Conservation (phyloP, 495 filamentous ascomycete species). For the Penicillium goetzii region DNA sequence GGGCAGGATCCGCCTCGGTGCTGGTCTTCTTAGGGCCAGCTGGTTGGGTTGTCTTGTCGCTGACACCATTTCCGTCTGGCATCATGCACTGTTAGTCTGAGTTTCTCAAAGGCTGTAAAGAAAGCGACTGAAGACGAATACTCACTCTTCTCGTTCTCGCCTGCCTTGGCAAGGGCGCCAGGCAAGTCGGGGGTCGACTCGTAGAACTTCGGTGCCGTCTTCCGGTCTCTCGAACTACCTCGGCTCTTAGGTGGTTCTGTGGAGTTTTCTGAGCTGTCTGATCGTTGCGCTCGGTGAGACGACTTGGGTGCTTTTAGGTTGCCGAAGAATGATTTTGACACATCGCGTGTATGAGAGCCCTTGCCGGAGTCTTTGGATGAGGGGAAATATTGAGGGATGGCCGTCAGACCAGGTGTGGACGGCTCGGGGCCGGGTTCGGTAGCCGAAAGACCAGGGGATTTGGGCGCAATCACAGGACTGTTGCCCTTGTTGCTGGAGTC, state of each 20-base stretch:
- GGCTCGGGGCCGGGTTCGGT: slow-evolving; percentile 41
- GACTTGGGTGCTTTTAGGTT: slow-evolving; percentile 60
- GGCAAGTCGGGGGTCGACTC: slow-evolving; percentile 51
- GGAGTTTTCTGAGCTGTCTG: slow-evolving; percentile 46
- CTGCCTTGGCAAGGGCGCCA: slow-evolving; percentile 33
- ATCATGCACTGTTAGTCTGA: slow-evolving; percentile 17
- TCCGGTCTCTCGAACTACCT: slow-evolving; percentile 49
- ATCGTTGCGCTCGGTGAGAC: slow-evolving; percentile 48
- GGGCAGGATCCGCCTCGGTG: slow-evolving; percentile 35
- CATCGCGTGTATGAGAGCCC: slow-evolving; percentile 50
- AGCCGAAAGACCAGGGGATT: slow-evolving; percentile 32
- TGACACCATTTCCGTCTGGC: slow-evolving; percentile 23
- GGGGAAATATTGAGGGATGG: slow-evolving; percentile 58
- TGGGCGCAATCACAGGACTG: slow-evolving; percentile 37
- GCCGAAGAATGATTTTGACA: slow-evolving; percentile 60
- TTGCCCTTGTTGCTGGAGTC: slow-evolving; percentile 41
- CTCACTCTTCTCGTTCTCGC: slow-evolving; percentile 41
- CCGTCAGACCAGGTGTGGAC: slow-evolving; percentile 53
- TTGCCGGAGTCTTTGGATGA: slow-evolving; percentile 53
- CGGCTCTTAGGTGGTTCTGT: slow-evolving; percentile 49
- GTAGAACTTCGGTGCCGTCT: slow-evolving; percentile 39
- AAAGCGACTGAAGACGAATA: not conserved
- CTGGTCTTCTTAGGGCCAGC: slow-evolving; percentile 34
- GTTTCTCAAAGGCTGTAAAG: not conserved
- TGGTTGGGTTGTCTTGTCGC: slow-evolving; percentile 33